phyloP scores from a whole-genome alignment of 352 stramenopile genomes.

The Globisporangium polare region DNA sequence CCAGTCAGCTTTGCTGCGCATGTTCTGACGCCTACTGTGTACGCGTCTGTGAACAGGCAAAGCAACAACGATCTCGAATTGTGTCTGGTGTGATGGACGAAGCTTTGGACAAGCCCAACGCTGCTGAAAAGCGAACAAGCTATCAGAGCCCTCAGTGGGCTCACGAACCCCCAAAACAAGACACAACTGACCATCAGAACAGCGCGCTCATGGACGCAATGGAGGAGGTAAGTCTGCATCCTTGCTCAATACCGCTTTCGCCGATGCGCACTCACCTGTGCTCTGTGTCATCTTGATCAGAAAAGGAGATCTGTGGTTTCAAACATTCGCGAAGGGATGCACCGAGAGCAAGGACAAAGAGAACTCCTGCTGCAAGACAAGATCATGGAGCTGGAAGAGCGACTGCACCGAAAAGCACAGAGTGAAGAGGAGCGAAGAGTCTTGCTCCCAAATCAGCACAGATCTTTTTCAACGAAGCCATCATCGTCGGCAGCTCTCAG shows the following conservation, averaged over 20 bases:
- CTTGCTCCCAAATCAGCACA: conserved; percentile 6
- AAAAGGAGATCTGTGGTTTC: neutral
- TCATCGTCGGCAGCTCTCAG: neutral
- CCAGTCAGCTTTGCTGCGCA: neutral
- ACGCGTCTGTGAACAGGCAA: neutral
- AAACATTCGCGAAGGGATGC: neutral
- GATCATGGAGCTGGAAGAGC: conserved; percentile 11
- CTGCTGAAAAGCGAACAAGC: neutral
- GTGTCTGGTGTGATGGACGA: neutral
- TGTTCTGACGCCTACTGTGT: neutral
- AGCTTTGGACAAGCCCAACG: neutral
- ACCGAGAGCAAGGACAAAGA: conserved; percentile 8
- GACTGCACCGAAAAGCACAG: conserved; percentile 10
- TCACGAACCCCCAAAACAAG: neutral
- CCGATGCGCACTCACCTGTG: neutral
- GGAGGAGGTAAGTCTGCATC: neutral
- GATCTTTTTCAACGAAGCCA: neutral
- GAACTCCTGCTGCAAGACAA: conserved; percentile 10
- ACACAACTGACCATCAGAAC: neutral
- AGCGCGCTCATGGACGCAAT: neutral
- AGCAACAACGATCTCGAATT: neutral
- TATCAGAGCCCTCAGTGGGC: neutral
- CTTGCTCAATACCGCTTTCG: neutral
- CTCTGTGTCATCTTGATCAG: conserved; percentile 1
- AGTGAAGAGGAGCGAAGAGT: conserved; percentile 14